A percentile compares a stretch with the other conserved stretches of the same genome.
Conservation (phyloP, 768 basidiomycete species). For the Auriscalpium vulgare region DNA sequence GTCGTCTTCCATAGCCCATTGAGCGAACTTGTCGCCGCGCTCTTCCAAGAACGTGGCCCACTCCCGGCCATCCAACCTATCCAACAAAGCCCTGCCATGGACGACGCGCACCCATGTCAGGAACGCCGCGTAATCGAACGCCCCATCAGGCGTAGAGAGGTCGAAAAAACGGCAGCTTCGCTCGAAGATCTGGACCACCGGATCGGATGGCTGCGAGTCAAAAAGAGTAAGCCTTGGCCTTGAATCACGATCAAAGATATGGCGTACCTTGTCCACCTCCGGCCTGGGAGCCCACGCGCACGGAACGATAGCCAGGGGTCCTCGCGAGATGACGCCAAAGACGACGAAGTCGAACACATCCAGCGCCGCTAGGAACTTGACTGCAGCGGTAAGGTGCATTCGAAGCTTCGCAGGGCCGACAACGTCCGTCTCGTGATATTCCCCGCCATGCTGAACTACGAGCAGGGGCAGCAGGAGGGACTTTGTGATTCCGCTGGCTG, state of each 20-base stretch:
- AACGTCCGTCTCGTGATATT: background rate
- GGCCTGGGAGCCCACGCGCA: background rate
- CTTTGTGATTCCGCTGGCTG: too few species aligned
- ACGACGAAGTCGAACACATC: background rate
- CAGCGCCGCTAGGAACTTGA: background rate
- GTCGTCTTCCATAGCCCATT: background rate
- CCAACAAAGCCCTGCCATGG: background rate
- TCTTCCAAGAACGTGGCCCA: background rate
- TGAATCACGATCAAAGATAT: too few species aligned
- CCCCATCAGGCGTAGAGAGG: background rate
- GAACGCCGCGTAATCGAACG: background rate
- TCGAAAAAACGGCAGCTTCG: background rate
- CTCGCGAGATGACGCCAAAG: slow-evolving; percentile 5
- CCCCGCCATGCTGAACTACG: background rate
- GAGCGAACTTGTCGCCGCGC: background rate
- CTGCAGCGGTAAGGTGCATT: background rate
- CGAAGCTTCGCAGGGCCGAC: background rate
- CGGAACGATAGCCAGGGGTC: background rate
- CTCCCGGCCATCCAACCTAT: background rate
- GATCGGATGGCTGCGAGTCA: too few species aligned
- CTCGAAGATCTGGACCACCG: background rate
- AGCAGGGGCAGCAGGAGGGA: background rate
- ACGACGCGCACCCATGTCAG: background rate
- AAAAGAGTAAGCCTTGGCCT: too few species aligned
- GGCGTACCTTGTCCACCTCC: background rate